Evolutionary conservation across 768 basidiomycete genomes (phyloP).

Genomic region (Kwoniella sp.): DNA sequence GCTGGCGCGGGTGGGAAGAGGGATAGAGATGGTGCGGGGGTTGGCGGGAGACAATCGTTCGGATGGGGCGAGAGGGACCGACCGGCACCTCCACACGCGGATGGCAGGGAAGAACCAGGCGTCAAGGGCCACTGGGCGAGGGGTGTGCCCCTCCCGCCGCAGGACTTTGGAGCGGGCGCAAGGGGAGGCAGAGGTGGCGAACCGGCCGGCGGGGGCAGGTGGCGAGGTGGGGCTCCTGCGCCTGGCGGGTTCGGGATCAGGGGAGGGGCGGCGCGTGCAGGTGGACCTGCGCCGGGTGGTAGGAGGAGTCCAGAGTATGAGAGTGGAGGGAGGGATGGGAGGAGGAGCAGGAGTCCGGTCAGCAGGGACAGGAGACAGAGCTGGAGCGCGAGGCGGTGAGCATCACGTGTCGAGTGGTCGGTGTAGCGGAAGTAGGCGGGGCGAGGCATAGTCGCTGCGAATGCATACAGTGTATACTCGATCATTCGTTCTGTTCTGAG

Average conservation of each 20-base stretch:
- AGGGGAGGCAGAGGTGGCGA: neutral
- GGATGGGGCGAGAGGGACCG: conserved; percentile 11
- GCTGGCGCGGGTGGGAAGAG: neutral
- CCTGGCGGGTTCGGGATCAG: conserved; percentile 5
- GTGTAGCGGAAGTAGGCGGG: neutral
- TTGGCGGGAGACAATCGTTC: conserved; percentile 4
- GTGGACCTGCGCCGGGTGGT: too few relatives aligned
- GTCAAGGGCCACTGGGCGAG: conserved; percentile 13
- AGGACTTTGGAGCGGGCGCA: conserved; percentile 8
- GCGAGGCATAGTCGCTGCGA: neutral
- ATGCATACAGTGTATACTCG: neutral
- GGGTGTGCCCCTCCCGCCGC: conserved; percentile 19
- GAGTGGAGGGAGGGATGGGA: neutral
- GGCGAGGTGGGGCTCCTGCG: conserved; percentile 17
- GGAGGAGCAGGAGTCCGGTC: conserved; percentile 23
- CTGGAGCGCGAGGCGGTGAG: conserved; percentile 4
- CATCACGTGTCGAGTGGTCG: neutral
- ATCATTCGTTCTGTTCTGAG: too few relatives aligned
- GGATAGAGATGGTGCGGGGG: neutral
- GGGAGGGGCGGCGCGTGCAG: conserved; percentile 2
- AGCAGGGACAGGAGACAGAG: conserved; percentile 15
- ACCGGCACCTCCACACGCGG: neutral
- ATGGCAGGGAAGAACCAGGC: neutral
- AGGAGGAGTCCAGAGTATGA: conserved; percentile 10
- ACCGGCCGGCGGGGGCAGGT: conserved; percentile 12